Percentiles rank a stretch among this genome's conserved stretches.
Evolutionary conservation across 495 filamentous ascomycete species (phyloP).

Genomic region (Thermothielavioides terrestris): DNA sequence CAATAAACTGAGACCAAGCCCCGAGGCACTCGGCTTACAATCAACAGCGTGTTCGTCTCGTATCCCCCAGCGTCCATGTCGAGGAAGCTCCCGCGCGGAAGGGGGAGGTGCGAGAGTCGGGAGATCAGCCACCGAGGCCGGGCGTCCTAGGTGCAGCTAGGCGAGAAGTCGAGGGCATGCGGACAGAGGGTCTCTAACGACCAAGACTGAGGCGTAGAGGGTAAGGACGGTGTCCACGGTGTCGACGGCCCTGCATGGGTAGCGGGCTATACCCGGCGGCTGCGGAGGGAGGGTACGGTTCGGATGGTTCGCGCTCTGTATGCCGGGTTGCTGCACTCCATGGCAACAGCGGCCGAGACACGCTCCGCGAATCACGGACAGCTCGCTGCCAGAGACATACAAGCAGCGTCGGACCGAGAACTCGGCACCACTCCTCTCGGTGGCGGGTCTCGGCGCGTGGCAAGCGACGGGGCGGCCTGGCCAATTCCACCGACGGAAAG

Average conservation of each 20-base stretch:
- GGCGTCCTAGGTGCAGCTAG: conserved; percentile 7
- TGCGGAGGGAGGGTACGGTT: conserved; percentile 4
- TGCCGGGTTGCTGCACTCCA: conserved; percentile 22
- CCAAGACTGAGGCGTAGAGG: not conserved
- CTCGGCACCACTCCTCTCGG: not conserved
- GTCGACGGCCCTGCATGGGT: not conserved
- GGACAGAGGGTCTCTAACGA: conserved; percentile 1
- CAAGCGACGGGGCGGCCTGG: not conserved
- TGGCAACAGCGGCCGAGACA: conserved; percentile 17
- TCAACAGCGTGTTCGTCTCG: conserved; percentile 44
- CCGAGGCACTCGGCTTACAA: conserved; percentile 27
- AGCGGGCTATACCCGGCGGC: not conserved
- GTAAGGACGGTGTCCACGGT: too few relatives aligned
- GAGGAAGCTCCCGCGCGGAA: conserved; percentile 20
- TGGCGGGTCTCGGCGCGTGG: conserved; percentile 2
- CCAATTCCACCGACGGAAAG: not conserved
- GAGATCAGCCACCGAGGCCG: conserved; percentile 20
- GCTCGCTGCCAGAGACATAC: conserved; percentile 10
- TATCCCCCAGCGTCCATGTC: conserved; percentile 48
- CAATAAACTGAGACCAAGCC: not conserved
- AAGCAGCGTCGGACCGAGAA: not conserved
- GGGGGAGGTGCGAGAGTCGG: conserved; percentile 10
- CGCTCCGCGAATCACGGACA: conserved; percentile 13
- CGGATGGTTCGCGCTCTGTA: conserved; percentile 16
- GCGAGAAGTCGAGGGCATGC: conserved; percentile 16